Percentiles rank a stretch among this genome's conserved stretches.
phyloP scores from a whole-genome alignment of 2,329 filamentous ascomycete genomes.

The Aspergillus niger region DNA sequence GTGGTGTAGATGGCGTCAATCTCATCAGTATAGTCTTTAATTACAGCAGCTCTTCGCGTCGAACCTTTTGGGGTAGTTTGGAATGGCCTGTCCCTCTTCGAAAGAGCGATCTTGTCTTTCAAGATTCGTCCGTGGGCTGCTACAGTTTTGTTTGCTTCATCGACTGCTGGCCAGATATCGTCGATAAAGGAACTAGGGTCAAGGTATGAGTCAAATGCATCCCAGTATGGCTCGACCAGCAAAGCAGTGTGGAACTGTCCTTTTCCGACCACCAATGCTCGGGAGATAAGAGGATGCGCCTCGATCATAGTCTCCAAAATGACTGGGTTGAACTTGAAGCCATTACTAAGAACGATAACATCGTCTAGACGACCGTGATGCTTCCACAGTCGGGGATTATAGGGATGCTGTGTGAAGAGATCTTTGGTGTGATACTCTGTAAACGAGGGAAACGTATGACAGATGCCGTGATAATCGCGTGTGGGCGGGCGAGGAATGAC shows the following conservation, averaged over 20 bases:
- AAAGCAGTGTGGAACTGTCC: neutral
- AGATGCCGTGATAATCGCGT: constrained; percentile 13
- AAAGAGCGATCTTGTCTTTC: neutral
- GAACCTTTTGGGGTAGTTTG: neutral
- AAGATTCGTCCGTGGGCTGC: neutral
- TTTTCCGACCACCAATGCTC: neutral
- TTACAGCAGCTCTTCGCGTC: neutral
- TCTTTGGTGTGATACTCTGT: constrained; percentile 24
- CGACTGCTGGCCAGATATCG: neutral
- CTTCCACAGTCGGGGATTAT: constrained; percentile 21
- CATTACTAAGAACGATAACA: constrained; percentile 28
- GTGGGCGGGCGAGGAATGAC: constrained; percentile 15
- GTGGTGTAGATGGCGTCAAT: neutral
- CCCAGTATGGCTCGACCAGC: neutral
- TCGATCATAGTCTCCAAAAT: neutral
- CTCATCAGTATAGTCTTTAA: neutral
- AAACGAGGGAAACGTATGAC: constrained; percentile 25
- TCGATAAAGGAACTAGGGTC: neutral
- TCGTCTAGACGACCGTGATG: constrained; percentile 43
- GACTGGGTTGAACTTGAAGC: constrained; percentile 48
- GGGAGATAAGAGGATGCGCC: neutral
- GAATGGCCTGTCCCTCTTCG: neutral
- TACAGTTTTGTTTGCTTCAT: neutral
- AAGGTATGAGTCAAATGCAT: neutral
- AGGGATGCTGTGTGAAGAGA: constrained; percentile 25